Percentiles rank a stretch among this genome's conserved stretches.
These are phyloP conservation scores for Pleomassaria siparia DNA, from an alignment of 2,329 filamentous ascomycete species.

Conservation along the genomic window DNA sequence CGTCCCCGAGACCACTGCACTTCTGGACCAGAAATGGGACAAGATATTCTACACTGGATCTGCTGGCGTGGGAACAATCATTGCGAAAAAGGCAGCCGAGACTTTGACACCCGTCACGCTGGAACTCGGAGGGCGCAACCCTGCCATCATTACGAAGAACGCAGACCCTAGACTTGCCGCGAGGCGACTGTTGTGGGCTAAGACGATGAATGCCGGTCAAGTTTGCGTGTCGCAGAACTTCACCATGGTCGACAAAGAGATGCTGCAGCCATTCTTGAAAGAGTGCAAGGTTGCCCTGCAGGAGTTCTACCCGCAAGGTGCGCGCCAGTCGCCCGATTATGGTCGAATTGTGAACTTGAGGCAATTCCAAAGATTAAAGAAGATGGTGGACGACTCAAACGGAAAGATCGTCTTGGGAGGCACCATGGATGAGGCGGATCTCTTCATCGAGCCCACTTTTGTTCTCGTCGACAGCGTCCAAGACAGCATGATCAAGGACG, in stretches of 20 bases:
- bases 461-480: constrained; percentile 75
- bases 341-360: constrained; percentile 76
- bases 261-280: constrained; percentile 71
- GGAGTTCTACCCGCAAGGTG: constrained; percentile 82
- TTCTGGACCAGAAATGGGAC: constrained; percentile 90
- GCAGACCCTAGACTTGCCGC: constrained; percentile 80
- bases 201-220: constrained; percentile 83
- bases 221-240: constrained; percentile 94
- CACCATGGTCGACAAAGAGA: constrained; percentile 74
- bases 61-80: constrained; percentile 65
- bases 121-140: constrained; percentile 90
- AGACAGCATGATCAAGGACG: constrained; percentile 77
- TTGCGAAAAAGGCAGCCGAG: constrained; percentile 56
- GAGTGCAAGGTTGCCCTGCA: constrained; percentile 71
- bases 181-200: constrained; percentile 83
- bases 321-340: constrained; percentile 76
- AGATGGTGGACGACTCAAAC: constrained; percentile 80
- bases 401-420: constrained; percentile 90
- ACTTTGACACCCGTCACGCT: constrained; percentile 77
- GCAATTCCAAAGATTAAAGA: constrained; percentile 81
- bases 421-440: constrained; percentile 73
- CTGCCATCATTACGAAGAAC: constrained; percentile 84
- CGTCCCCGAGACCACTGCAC: constrained; percentile 74
- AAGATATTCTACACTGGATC: constrained; percentile 97
- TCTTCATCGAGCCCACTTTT: constrained; percentile 91